Evolutionary conservation across 2,329 filamentous ascomycete species (phyloP).

Genomic region (Sclerotinia sclerotiorum): DNA sequence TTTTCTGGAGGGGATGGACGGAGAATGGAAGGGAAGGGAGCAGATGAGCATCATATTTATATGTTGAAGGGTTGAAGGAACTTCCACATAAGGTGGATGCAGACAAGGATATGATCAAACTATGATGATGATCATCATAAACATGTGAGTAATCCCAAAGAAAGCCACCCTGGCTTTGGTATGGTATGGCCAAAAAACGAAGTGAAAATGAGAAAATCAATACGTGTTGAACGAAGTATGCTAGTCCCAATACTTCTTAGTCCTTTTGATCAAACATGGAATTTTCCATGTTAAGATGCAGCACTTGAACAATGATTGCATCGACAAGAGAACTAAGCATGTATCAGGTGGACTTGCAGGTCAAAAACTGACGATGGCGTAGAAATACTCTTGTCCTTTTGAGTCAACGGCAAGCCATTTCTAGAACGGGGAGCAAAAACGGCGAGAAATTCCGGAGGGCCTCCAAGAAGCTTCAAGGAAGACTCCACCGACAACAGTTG

Average conservation of each 20-base stretch:
- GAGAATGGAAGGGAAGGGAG: neutral
- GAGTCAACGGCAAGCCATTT: slow-evolving; percentile 9
- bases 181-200: neutral
- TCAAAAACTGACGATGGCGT: neutral
- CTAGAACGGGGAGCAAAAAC: neutral
- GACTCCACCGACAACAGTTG: neutral
- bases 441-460: neutral
- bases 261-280: neutral
- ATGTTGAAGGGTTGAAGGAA: neutral
- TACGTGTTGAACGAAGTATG: neutral
- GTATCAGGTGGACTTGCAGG: too few species aligned
- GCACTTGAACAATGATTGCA: neutral
- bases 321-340: neutral
- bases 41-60: neutral
- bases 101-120: neutral
- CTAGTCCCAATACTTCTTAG: neutral
- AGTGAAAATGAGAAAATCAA: neutral
- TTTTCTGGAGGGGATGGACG: neutral
- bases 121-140: neutral
- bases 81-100: neutral
- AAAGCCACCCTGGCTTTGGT: neutral
- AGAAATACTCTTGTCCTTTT: neutral
- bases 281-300: neutral
- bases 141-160: neutral
- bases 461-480: neutral